Conservation (phyloP, 768 basidiomycete genomes). For the Macrolepiota dolichaula region DNA sequence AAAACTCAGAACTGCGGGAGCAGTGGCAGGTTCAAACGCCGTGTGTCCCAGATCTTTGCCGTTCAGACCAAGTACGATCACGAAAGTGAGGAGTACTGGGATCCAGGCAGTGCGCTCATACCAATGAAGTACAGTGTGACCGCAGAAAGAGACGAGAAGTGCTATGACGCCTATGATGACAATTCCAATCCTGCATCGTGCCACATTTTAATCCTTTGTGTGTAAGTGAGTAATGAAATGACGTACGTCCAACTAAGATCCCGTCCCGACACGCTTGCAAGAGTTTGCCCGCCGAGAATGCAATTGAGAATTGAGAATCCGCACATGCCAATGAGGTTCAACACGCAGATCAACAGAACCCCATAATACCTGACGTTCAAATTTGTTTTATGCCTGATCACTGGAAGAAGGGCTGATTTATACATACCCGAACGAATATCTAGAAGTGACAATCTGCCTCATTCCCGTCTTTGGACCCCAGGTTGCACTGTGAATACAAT, state of each 20-base stretch:
- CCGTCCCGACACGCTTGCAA: constrained; percentile 26
- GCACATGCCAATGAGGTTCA: constrained; percentile 52
- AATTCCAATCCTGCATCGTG: constrained; percentile 63
- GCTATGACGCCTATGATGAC: constrained; percentile 72
- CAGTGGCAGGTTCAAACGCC: constrained; percentile 51
- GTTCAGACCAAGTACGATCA: constrained; percentile 70
- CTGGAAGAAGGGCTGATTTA: not conserved
- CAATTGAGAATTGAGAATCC: constrained; percentile 61
- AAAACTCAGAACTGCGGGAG: constrained; percentile 55
- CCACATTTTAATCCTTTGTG: not conserved
- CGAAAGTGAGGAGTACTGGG: constrained; percentile 69
- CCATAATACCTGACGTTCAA: constrained; percentile 42
- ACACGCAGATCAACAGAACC: constrained; percentile 38
- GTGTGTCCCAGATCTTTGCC: constrained; percentile 62
- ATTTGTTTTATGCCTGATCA: not conserved
- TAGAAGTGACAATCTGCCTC: constrained; percentile 79
- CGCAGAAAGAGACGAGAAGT: constrained; percentile 62
- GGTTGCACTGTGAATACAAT: constrained; percentile 36
- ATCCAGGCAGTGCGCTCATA: constrained; percentile 79
- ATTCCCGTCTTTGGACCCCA: constrained; percentile 86
- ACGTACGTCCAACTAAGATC: constrained; percentile 30
- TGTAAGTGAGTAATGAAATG: not conserved
- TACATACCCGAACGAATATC: constrained; percentile 34
- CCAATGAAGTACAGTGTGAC: constrained; percentile 47
- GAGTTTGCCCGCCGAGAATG: constrained; percentile 53